Evolutionary conservation across 2,329 filamentous ascomycete species (phyloP), one percentile per base, ranked within the genome.

Genomic region (Colletotrichum tanaceti): DNA sequence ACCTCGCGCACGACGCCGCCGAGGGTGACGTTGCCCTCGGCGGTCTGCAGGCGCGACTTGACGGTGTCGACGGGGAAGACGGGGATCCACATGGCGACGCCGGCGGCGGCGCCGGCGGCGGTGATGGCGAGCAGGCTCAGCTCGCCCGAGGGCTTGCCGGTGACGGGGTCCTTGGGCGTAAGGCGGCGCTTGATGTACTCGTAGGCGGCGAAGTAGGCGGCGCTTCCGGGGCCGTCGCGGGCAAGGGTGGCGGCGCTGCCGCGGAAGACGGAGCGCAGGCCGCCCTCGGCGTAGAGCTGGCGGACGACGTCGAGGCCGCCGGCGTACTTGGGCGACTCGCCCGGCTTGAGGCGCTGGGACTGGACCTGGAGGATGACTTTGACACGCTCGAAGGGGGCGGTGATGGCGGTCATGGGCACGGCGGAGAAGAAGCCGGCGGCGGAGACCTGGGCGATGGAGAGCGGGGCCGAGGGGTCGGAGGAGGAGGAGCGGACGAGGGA

Each of bases 291-390:
- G 87, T 98, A 98, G 43, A 99, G 87, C 82, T 98, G 94, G 73
- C 92, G 89, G 35, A 98, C 96, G 55, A 98, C 96, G 81, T 98
- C 96, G 59, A 92, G 72, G 68, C 92, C 94, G 76, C 94, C 94
- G 52, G 86, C 87, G 86, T 98, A 98, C 77, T 93, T 93, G 18
- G 94, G 94, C 81, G 97, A 97, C 83, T 98, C 92, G 76, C 94
- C 95, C 0, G 94, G 93, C 0, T 90, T 89, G 47, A 96, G 90
- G 82, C 94, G 94, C 81, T 98, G 94, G 76, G 94, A 94, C 82
- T 98, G 96, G 73, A 98, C 97, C 81, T 99, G 96, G 1, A 99
- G 90, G 72, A 99, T 94, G 64, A 99, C 95, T 83, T 99, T 99
- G 74, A 99, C 94, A 76, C 96, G 95, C 86, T 99, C 96, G 79